These are phyloP conservation scores for Botryobasidium botryosum DNA, from an alignment of 768 basidiomycete genomes.

Conservation along the genomic window DNA sequence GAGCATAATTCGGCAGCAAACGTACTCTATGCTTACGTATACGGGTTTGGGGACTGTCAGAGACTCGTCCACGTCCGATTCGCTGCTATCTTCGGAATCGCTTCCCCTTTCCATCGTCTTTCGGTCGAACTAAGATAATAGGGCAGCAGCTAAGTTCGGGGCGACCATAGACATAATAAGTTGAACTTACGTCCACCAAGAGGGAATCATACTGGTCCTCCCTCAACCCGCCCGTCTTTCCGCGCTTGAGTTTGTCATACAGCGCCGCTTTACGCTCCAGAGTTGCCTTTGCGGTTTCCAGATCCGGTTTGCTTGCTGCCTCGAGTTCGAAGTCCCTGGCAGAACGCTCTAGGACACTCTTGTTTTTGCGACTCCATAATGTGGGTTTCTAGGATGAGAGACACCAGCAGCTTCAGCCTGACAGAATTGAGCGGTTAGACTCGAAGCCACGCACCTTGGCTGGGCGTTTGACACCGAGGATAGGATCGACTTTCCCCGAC, in stretches of 20 bases:
- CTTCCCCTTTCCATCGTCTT: slow-evolving; percentile 18
- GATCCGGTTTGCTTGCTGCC: slow-evolving; percentile 44
- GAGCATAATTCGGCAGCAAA: background rate
- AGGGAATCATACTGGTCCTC: slow-evolving; percentile 57
- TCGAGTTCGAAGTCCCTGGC: slow-evolving; percentile 56
- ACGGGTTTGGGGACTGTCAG: slow-evolving; percentile 36
- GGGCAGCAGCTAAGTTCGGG: background rate
- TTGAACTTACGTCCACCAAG: slow-evolving; percentile 53
- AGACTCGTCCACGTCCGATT: slow-evolving; percentile 46
- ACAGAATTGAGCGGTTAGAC: background rate
- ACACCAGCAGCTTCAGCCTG: background rate
- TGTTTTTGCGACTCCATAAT: slow-evolving; percentile 60
- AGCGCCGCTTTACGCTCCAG: slow-evolving; percentile 65
- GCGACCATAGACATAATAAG: slow-evolving; percentile 1
- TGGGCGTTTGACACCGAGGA: slow-evolving; percentile 36
- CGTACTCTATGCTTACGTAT: slow-evolving; percentile 26
- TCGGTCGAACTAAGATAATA: slow-evolving; percentile 40
- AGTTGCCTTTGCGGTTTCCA: slow-evolving; percentile 52
- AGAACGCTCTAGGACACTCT: slow-evolving; percentile 48
- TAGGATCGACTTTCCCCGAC: slow-evolving; percentile 22
- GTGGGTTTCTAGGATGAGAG: slow-evolving; percentile 42
- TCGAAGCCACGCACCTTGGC: slow-evolving; percentile 39
- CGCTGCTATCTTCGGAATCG: background rate
- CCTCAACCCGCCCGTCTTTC: slow-evolving; percentile 59
- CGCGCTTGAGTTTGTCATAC: slow-evolving; percentile 62